Percentiles rank a stretch among this genome's conserved stretches.
Conservation (phyloP, 176 grass and related monocot genomes). For the Neostapfia colusana region DNA sequence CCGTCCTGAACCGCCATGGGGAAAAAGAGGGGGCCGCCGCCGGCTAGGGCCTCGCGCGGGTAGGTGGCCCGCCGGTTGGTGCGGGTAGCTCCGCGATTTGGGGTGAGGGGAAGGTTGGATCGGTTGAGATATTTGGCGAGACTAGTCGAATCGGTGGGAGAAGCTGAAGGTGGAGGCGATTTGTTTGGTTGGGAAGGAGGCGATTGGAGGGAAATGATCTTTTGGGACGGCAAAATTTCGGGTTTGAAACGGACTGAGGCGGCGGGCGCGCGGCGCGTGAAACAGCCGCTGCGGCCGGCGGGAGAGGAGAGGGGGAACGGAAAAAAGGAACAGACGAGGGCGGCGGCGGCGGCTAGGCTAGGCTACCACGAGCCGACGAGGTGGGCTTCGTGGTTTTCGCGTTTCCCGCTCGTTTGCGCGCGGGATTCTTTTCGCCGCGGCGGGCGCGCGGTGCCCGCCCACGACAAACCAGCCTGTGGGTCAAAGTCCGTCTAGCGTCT, state of each 20-base stretch:
- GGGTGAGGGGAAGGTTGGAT: slow-evolving; percentile 2
- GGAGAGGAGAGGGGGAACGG: not conserved
- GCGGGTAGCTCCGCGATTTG: slow-evolving; percentile 2
- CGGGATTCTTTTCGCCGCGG: too few relatives aligned
- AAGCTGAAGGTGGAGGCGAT: slow-evolving; percentile 11
- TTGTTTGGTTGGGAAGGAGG: slow-evolving; percentile 21
- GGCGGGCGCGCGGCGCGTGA: slow-evolving; percentile 12
- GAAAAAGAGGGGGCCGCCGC: not conserved
- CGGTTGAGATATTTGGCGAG: not conserved
- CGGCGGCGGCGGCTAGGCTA: not conserved
- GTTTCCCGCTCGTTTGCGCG: slow-evolving; percentile 32
- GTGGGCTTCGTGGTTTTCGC: not conserved
- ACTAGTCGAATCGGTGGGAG: not conserved
- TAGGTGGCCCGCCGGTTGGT: slow-evolving; percentile 40
- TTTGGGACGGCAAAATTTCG: slow-evolving; percentile 2
- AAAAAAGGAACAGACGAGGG: not conserved
- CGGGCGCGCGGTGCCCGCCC: not conserved
- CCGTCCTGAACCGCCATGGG: slow-evolving; percentile 45
- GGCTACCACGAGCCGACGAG: not conserved
- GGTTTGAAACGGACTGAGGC: slow-evolving; percentile 51
- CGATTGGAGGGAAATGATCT: not conserved
- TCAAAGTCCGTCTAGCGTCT: not conserved
- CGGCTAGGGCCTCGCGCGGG: slow-evolving; percentile 44
- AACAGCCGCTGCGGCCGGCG: too few relatives aligned
- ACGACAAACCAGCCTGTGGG: not conserved